These are phyloP conservation scores for Streptanthus diversifolius DNA, from an alignment of 345 rosid species.

Conservation along the genomic window DNA sequence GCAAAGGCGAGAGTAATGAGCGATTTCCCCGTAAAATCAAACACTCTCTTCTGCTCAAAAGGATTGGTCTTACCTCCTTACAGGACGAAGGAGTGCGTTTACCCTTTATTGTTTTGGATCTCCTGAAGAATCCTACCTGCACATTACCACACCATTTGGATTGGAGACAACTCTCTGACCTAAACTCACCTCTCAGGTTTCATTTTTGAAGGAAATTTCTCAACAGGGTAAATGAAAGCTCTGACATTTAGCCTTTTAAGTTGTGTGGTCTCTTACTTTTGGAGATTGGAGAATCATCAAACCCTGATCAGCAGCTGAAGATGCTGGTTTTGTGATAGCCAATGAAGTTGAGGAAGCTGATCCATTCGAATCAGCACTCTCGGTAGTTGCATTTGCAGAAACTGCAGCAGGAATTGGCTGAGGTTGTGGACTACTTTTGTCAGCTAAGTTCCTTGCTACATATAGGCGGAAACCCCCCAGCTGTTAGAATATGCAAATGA, in stretches of 20 bases:
- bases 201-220: background rate
- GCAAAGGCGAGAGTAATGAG: background rate
- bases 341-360: conserved; percentile 56
- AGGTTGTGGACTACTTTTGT: conserved; percentile 39
- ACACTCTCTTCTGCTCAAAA: background rate
- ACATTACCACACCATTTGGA: conserved; percentile 16
- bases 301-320: conserved; percentile 79
- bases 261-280: conserved; percentile 48
- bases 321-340: conserved; percentile 49
- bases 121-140: conserved; percentile 83
- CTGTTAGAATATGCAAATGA: conserved; percentile 41
- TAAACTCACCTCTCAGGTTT: background rate
- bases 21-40: background rate
- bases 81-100: conserved; percentile 82
- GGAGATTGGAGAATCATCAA: conserved; percentile 75
- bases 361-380: conserved; percentile 36
- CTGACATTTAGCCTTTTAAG: conserved; percentile 1
- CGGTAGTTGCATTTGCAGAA: conserved; percentile 24
- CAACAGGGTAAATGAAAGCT: background rate
- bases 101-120: conserved; percentile 79
- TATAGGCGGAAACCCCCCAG: conserved; percentile 79
- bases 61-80: conserved; percentile 60
- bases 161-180: background rate
- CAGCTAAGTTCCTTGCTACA: conserved; percentile 46
- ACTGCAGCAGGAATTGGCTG: conserved; percentile 38